Evolutionary conservation across 2,329 filamentous ascomycete genomes (phyloP).

Genomic region (Ambrosiella beaveri): DNA sequence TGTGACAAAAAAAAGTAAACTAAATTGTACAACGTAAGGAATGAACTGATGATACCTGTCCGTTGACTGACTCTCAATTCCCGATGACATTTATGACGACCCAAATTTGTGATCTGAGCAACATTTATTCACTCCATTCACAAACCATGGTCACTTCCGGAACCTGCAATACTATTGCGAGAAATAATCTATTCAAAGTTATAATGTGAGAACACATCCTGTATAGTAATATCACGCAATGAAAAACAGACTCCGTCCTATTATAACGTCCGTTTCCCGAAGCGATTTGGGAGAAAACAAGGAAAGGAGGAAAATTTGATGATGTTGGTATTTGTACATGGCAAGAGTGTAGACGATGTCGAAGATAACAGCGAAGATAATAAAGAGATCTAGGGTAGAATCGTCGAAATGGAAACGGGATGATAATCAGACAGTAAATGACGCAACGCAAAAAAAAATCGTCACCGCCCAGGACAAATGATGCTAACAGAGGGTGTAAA

Average conservation of each 20-base stretch:
- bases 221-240: slow-evolving; percentile 3
- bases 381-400: not conserved
- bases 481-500: slow-evolving; percentile 4
- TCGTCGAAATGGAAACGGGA: not conserved
- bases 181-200: slow-evolving; percentile 9
- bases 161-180: not conserved
- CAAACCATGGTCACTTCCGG: not conserved
- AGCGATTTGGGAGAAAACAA: slow-evolving; percentile 3
- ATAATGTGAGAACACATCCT: not conserved
- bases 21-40: slow-evolving; percentile 1
- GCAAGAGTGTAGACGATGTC: not conserved
- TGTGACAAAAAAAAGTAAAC: not conserved
- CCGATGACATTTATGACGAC: not conserved
- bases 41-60: slow-evolving; percentile 2
- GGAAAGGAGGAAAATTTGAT: not conserved
- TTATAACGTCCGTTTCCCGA: slow-evolving; percentile 4
- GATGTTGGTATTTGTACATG: slow-evolving; percentile 8
- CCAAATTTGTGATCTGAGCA: not conserved
- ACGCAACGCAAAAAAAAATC: not conserved
- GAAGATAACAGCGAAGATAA: not conserved
- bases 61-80: too few species aligned
- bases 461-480: not conserved
- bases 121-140: not conserved
- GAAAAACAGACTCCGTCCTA: slow-evolving; percentile 6
- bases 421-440: not conserved